Base-by-base conservation (phyloP, 805 yeast species). In the Wickerhamomyces queroliae region DNA sequence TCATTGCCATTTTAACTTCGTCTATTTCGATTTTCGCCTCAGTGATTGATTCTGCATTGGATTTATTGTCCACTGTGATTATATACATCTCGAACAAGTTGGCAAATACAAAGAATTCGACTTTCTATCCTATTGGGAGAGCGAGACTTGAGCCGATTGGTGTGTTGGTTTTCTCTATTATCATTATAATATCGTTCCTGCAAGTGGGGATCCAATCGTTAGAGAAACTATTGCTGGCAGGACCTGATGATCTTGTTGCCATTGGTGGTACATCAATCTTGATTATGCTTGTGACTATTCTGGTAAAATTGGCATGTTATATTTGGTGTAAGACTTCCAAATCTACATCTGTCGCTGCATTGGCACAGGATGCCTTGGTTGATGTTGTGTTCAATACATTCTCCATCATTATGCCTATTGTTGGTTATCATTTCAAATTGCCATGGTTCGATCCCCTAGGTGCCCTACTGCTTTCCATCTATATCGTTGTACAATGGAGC, bases 381-480 rank as follows among this genome's bases (percentile, higher is more conserved):
- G 95, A 85, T 58, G 74, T 84, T 24, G 71, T 83, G 3, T 84
- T 84, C 67, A 85, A 85, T 61, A 51, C 70, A 1, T 81, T 82
- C 32, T 83, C 93, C 1, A 69, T 85, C 20, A 44, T 84, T 13
- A 82, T 84, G 69, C 95, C 95, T 0, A 45, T 80, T 0, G 32
- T 72, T 1, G 91, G 91, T 2, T 63, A 68, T 39, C 48, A 56
- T n/a, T 56, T 71, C 15, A 57, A 69, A 16, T 50, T 70, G 15
- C 80, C 87, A 82, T 81, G 88, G 87, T 51, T 81, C 33, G 95
- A 84, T 62, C 78, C 93, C 1, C 48, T 76, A 4, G 93, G 95
- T 13, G 95, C 95, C 0, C 58, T 82, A 25, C 17, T 71, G 1
- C 66, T 84, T 35, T 79, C 87, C 11, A 35, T 72, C 7, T 84